These are phyloP conservation scores for Alternaria sp. DNA, from an alignment of 2,329 filamentous ascomycete genomes.

Conservation along the genomic window DNA sequence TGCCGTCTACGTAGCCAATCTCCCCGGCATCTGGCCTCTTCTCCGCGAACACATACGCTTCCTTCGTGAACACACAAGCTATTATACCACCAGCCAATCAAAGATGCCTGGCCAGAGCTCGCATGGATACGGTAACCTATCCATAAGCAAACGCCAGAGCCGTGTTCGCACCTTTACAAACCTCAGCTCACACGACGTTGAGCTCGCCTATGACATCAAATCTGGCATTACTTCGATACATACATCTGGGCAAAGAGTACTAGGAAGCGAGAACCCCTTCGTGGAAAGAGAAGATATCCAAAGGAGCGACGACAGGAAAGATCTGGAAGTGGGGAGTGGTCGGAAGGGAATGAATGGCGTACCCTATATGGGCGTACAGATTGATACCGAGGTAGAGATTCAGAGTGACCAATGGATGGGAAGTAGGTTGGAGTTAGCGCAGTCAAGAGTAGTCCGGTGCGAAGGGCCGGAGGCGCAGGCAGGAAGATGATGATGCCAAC, in stretches of 20 bases:
- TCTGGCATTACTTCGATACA: slow-evolving; percentile 13
- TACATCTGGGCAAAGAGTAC: slow-evolving; percentile 6
- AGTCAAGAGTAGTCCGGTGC: slow-evolving; percentile 11
- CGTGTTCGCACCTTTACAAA: slow-evolving; percentile 10
- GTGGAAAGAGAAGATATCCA: slow-evolving; percentile 14
- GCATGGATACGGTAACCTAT: slow-evolving; percentile 23
- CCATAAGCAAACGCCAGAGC: slow-evolving; percentile 14
- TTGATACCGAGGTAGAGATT: slow-evolving; percentile 39
- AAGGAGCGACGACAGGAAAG: slow-evolving; percentile 28
- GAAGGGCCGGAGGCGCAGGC: slow-evolving; percentile 11
- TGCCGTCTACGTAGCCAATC: slow-evolving; percentile 61
- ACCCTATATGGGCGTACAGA: slow-evolving; percentile 25
- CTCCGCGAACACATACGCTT: slow-evolving; percentile 53
- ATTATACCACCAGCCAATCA: slow-evolving; percentile 18
- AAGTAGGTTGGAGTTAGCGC: background rate
- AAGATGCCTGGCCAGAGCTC: slow-evolving; percentile 26
- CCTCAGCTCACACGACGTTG: slow-evolving; percentile 29
- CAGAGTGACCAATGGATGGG: slow-evolving; percentile 27
- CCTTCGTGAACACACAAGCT: slow-evolving; percentile 34
- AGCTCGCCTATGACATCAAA: slow-evolving; percentile 22
- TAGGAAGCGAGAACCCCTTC: slow-evolving; percentile 12
- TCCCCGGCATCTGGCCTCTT: slow-evolving; percentile 62
- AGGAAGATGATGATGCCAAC: background rate
- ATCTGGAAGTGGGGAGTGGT: background rate
- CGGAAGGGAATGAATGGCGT: slow-evolving; percentile 17